Evolutionary conservation across 306 rosid genomes (phyloP).

Genomic region (Ammopiptanthus mongolicus): DNA sequence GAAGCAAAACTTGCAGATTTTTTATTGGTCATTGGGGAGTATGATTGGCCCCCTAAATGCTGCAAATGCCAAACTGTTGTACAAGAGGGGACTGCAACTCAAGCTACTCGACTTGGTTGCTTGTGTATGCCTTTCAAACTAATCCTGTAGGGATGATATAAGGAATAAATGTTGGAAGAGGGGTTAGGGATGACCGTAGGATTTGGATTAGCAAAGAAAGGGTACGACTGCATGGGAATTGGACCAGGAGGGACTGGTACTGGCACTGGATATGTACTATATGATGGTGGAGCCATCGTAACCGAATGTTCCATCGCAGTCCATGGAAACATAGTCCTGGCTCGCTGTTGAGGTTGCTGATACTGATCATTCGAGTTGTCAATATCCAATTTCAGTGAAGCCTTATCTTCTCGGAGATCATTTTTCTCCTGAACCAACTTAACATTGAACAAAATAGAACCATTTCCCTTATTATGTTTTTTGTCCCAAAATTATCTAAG

Average conservation of each 20-base stretch:
- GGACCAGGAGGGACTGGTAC: conserved; percentile 69
- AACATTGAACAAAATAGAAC: conserved; percentile 19
- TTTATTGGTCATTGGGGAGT: conserved; percentile 37
- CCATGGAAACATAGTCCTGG: conserved; percentile 83
- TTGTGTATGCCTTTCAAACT: too few relatives aligned
- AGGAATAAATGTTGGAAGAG: conserved; percentile 64
- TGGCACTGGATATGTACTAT: conserved; percentile 74
- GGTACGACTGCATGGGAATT: conserved; percentile 70
- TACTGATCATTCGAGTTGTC: conserved; percentile 71
- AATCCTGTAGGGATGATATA: conserved; percentile 64
- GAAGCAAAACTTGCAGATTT: conserved; percentile 40
- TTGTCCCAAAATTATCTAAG: background rate
- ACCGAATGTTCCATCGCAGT: conserved; percentile 72
- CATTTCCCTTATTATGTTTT: background rate
- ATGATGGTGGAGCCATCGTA: conserved; percentile 69
- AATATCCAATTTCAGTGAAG: conserved; percentile 71
- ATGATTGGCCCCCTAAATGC: too few relatives aligned
- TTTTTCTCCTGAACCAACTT: conserved; percentile 87
- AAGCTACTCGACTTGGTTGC: too few relatives aligned
- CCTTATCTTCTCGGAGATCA: conserved; percentile 95
- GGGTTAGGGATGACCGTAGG: conserved; percentile 63
- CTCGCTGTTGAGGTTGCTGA: conserved; percentile 84
- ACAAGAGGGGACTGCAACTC: too few relatives aligned
- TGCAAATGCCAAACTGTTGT: too few relatives aligned
- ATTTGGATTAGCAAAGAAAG: conserved; percentile 67